phyloP scores from a whole-genome alignment of 1,284 basidiomycete genomes.

The Boletellus deceptivus region DNA sequence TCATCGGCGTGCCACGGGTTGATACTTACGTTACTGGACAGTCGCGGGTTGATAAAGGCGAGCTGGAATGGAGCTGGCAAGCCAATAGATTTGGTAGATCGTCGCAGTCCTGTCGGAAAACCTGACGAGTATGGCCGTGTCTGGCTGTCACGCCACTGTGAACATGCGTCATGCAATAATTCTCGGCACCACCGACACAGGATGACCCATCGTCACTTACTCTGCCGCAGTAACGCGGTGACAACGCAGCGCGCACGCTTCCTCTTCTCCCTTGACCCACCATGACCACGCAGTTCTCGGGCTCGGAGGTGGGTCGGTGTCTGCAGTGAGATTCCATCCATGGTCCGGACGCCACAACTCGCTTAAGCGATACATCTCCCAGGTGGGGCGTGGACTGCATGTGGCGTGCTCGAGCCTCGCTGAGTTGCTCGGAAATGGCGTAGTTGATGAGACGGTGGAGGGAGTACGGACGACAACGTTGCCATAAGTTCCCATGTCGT shows the following conservation, averaged over 20 bases:
- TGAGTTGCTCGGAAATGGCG: slow-evolving; percentile 1
- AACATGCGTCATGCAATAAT: slow-evolving; percentile 14
- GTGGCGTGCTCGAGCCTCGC: slow-evolving; percentile 2
- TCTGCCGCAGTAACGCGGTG: slow-evolving; percentile 11
- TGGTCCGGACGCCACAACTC: not conserved
- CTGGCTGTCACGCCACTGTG: slow-evolving; percentile 21
- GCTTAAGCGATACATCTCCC: not conserved
- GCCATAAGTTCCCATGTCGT: not conserved
- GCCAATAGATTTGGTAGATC: not conserved
- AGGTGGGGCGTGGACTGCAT: no score
- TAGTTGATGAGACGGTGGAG: not conserved
- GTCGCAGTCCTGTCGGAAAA: not conserved
- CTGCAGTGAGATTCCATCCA: no score
- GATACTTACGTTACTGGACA: slow-evolving; percentile 11
- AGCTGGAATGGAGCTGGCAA: not conserved
- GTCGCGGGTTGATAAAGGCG: slow-evolving; percentile 3
- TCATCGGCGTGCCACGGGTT: not conserved
- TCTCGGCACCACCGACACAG: slow-evolving; percentile 13
- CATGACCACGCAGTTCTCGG: no score
- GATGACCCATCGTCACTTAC: slow-evolving; percentile 13
- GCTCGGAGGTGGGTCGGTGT: no score
- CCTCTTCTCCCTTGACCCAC: no score
- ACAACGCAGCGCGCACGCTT: no score
- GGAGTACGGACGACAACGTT: no score
- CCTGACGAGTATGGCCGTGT: no score